Evolutionary conservation across 1,284 basidiomycete genomes (phyloP).

Genomic region (Ganoderma meredithae): DNA sequence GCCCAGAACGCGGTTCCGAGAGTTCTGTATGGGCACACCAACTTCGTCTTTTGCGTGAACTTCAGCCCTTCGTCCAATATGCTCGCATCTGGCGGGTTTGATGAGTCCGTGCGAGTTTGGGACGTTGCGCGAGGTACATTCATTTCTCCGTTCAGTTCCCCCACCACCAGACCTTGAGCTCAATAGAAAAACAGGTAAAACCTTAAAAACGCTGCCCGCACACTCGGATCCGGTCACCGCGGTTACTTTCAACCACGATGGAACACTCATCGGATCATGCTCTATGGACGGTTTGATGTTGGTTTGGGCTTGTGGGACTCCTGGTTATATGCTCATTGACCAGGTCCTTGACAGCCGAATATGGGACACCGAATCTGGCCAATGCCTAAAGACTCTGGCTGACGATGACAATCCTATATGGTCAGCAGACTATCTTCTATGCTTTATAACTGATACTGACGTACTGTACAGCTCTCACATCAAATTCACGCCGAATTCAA

Average conservation of each 20-base stretch:
- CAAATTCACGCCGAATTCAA: conserved; percentile 90
- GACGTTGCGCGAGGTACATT: conserved; percentile 86
- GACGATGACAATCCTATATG: conserved; percentile 96
- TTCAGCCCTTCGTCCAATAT: conserved; percentile 91
- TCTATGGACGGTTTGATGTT: conserved; percentile 98
- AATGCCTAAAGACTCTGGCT: conserved; percentile 96
- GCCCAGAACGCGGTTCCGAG: conserved; percentile 66
- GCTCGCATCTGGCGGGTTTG: conserved; percentile 91
- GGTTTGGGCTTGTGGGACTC: conserved; percentile 39
- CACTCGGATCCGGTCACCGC: conserved; percentile 97
- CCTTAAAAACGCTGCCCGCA: conserved; percentile 86
- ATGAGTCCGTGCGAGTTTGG: conserved; percentile 96
- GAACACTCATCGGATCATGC: conserved; percentile 91
- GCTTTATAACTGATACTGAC: conserved; percentile 10
- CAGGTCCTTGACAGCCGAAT: conserved; percentile 71
- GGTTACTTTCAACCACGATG: conserved; percentile 93
- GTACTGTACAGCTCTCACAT: conserved; percentile 71
- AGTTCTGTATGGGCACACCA: conserved; percentile 85
- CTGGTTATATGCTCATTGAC: conserved; percentile 1
- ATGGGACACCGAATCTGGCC: conserved; percentile 96
- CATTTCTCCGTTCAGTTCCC: conserved; percentile 13
- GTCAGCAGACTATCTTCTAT: conserved; percentile 49
- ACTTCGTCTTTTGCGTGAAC: conserved; percentile 92
- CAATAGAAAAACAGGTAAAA: conserved; percentile 61
- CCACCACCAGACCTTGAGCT: background rate